A percentile compares a stretch with the other conserved stretches of the same genome.
Evolutionary conservation across 2,329 filamentous ascomycete species (phyloP).

Genomic region (Alternaria longipes): DNA sequence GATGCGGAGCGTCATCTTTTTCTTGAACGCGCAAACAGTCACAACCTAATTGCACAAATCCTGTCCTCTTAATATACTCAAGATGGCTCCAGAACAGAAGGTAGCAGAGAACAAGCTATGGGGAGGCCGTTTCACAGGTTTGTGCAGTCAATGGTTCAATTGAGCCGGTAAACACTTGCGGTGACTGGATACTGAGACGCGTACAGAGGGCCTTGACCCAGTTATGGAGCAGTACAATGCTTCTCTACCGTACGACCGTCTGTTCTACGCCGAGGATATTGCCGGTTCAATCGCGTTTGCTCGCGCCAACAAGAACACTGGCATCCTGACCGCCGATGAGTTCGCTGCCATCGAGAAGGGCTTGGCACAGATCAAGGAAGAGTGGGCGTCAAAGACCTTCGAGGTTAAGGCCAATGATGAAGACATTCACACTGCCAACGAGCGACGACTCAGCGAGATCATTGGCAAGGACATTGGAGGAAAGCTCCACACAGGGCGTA

Average conservation of each 20-base stretch:
- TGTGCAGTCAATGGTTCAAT: conserved; percentile 2
- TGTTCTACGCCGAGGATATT: conserved; percentile 83
- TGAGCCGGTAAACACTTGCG: background rate
- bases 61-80: conserved; percentile 9
- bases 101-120: conserved; percentile 53
- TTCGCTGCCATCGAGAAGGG: conserved; percentile 78
- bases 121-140: conserved; percentile 46
- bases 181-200: conserved; percentile 22
- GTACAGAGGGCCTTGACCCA: conserved; percentile 78
- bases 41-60: conserved; percentile 16
- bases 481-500: conserved; percentile 88
- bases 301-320: conserved; percentile 77
- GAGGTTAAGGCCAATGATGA: conserved; percentile 60
- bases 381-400: conserved; percentile 59
- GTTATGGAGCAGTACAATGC: conserved; percentile 89
- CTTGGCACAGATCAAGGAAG: conserved; percentile 65
- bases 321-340: conserved; percentile 77
- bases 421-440: conserved; percentile 66
- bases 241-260: conserved; percentile 79
- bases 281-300: conserved; percentile 83
- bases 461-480: conserved; percentile 86
- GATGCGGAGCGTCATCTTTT: conserved; percentile 39
- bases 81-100: conserved; percentile 47
- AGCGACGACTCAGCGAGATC: conserved; percentile 72
- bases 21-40: conserved; percentile 36